A percentile compares a stretch with the other conserved stretches of the same genome.
Conservation (phyloP, 1,284 basidiomycete species). For the Ceratobasidium sp. region DNA sequence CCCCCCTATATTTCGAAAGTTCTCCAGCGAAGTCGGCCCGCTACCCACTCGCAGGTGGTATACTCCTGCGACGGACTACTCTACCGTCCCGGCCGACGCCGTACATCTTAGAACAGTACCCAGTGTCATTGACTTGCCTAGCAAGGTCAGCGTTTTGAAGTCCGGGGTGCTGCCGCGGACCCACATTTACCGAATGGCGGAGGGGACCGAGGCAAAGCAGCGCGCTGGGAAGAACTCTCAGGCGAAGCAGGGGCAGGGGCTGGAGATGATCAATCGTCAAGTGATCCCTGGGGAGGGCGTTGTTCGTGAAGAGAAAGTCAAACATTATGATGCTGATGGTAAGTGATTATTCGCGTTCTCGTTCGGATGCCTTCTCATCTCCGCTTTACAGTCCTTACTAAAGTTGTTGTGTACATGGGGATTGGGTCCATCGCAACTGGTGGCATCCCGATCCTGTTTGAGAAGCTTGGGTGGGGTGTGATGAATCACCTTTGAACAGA, state of each 20-base stretch:
- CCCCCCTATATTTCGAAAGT: conserved; percentile 81
- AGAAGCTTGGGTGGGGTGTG: conserved; percentile 62
- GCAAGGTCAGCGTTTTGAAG: conserved; percentile 29
- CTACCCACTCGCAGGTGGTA: conserved; percentile 86
- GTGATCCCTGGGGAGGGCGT: conserved; percentile 50
- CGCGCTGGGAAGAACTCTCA: conserved; percentile 19
- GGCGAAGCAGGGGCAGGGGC: conserved; percentile 39
- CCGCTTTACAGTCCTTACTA: conserved; percentile 72
- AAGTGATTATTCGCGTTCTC: conserved; percentile 49
- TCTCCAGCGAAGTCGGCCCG: conserved; percentile 61
- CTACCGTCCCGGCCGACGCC: conserved; percentile 67
- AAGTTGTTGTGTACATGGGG: conserved; percentile 89
- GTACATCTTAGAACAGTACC: conserved; percentile 76
- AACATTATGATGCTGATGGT: conserved; percentile 90
- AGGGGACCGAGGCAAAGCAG: conserved; percentile 28
- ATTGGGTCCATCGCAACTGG: conserved; percentile 78
- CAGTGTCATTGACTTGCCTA: conserved; percentile 82
- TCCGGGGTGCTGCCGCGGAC: conserved; percentile 43
- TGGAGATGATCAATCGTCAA: conserved; percentile 41
- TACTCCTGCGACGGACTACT: conserved; percentile 88
- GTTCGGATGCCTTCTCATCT: conserved; percentile 9
- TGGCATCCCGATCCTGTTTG: conserved; percentile 73
- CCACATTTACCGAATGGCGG: conserved; percentile 36
- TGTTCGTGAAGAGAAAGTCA: conserved; percentile 53
- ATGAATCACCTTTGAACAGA: neutral